Evolutionary conservation across 805 yeast genomes (phyloP), one percentile per base, ranked within the genome.

Genomic region (Saturnispora sanitii): DNA sequence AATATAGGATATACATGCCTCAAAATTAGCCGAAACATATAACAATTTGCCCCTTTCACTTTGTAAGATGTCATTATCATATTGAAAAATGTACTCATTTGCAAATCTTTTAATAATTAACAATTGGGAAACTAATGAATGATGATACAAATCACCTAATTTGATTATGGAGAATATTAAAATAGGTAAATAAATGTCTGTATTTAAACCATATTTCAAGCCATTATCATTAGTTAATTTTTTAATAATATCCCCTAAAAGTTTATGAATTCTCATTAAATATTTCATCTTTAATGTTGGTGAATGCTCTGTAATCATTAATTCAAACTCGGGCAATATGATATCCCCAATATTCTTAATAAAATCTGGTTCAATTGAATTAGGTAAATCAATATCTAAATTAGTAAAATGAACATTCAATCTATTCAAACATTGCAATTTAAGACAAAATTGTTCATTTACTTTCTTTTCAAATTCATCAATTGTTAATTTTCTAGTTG

Each of bases 21-120:
- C 66, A 38, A 60, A 52, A 38, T 62, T 62, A 1, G 67, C 61
- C 33, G 58, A 45, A 15, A 60, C 61, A 38, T 62, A 62, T 15
- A 61, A 42, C 26, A 62, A 40, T 35, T 57, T 57, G 4, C 65
- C 64, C 19, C 42, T 52, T 34, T 58, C 62, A n/a, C 50, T 51
- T 37, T 55, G 54, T 27, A 43, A 38, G 11, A 49, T 46, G 19
- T 52, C 59, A 26, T 29, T 28, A 6, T 45, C 44, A 19, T 38
- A 39, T 15, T 47, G 48, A 43, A 52, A 60, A 7, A 60, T 45
- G 21, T 35, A 40, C 31, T 54, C 56, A 41, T 62, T 60, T 26
- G 56, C 42, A 41, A 61, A 62, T 31, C 62, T 47, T 41, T 61
- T 61, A 33, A 60, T 58, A 36, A 58, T 54, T 32, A 58, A 51